Conservation (phyloP, 1,284 basidiomycete genomes). For the Trametes pubescens region DNA sequence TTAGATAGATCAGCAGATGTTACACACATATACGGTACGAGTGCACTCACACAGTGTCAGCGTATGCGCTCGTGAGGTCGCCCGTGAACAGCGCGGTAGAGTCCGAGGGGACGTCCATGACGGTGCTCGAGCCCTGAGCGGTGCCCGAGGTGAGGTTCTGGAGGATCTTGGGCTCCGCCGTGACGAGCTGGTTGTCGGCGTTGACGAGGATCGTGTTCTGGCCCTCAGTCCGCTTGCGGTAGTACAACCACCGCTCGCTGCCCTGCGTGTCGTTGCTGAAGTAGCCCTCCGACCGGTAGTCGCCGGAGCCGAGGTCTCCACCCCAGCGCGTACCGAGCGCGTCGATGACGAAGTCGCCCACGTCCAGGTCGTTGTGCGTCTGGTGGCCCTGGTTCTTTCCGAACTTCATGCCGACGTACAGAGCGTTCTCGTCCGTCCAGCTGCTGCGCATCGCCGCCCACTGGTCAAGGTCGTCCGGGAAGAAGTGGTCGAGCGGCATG, state of each 20-base stretch:
- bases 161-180: conserved; percentile 68
- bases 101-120: conserved; percentile 61
- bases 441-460: conserved; percentile 94
- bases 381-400: conserved; percentile 83
- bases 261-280: conserved; percentile 76
- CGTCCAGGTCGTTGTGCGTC: conserved; percentile 94
- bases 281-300: conserved; percentile 81
- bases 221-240: conserved; percentile 95
- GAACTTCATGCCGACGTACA: conserved; percentile 91
- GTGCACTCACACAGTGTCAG: conserved; percentile 67
- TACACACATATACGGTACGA: conserved; percentile 5
- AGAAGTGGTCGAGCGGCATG: conserved; percentile 84
- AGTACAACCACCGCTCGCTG: conserved; percentile 86
- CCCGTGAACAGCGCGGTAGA: conserved; percentile 89
- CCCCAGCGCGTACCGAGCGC: conserved; percentile 95
- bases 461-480: conserved; percentile 72
- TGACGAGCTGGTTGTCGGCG: conserved; percentile 83
- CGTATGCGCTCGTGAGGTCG: conserved; percentile 85
- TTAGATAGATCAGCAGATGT: conserved; percentile 27
- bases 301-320: conserved; percentile 91
- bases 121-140: conserved; percentile 83
- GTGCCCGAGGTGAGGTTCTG: conserved; percentile 67
- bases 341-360: conserved; percentile 95
- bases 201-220: conserved; percentile 94
- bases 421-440: conserved; percentile 89